Conservation (phyloP, 2,329 filamentous ascomycete genomes). For the Colletotrichum simmondsii region DNA sequence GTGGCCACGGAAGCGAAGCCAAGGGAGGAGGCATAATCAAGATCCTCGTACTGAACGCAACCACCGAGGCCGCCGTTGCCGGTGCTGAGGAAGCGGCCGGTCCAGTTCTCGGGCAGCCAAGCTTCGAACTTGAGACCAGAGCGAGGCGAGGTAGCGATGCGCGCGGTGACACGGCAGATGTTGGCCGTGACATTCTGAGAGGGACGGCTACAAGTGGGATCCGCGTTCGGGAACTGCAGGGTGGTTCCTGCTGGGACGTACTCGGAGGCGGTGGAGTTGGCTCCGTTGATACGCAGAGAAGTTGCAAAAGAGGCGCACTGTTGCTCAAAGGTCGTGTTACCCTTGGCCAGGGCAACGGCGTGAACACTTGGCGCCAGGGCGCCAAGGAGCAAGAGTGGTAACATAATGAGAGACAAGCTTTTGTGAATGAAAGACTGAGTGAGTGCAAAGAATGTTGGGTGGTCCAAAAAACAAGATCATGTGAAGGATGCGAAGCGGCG, state of each 20-base stretch:
- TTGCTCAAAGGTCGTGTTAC: background rate
- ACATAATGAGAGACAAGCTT: background rate
- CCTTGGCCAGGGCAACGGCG: background rate
- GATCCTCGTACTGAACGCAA: constrained; percentile 56
- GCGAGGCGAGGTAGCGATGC: constrained; percentile 49
- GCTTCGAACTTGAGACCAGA: constrained; percentile 55
- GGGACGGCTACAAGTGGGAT: constrained; percentile 46
- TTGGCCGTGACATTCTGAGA: constrained; percentile 37
- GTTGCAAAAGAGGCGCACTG: constrained; percentile 40
- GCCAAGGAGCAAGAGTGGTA: background rate
- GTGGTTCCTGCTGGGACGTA: constrained; percentile 45
- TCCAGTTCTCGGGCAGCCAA: constrained; percentile 58
- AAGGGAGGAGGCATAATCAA: constrained; percentile 51
- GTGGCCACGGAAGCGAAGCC: constrained; percentile 58
- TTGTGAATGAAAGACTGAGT: background rate
- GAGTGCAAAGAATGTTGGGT: background rate
- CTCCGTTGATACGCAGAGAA: constrained; percentile 43
- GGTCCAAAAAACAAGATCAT: too few species aligned
- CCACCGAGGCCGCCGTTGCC: constrained; percentile 59
- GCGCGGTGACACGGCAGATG: constrained; percentile 41
- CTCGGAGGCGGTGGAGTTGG: constrained; percentile 13
- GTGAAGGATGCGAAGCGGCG: background rate
- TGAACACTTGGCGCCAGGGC: background rate
- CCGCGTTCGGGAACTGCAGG: constrained; percentile 45
- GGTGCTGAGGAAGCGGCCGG: constrained; percentile 55